These are phyloP conservation scores for Saccharomyces pastorianus DNA, from an alignment of 1,139 yeast genomes.

Conservation along the genomic window DNA sequence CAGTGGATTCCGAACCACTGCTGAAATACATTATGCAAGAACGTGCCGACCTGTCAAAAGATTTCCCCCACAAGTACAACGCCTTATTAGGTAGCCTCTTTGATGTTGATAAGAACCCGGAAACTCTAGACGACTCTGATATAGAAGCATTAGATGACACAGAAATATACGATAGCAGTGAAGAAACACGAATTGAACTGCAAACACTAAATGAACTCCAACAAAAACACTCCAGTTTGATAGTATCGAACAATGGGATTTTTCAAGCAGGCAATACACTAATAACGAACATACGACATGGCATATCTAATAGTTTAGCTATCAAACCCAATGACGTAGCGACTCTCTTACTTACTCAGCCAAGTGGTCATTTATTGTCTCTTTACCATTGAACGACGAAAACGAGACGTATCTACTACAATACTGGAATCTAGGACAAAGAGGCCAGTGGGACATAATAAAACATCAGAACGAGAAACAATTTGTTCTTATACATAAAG, in stretches of 20 bases:
- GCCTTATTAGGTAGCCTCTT: background rate
- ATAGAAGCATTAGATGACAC: slow-evolving; percentile 11
- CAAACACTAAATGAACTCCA: background rate
- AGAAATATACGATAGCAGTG: background rate
- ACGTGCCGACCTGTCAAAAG: background rate
- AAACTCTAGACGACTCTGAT: slow-evolving; percentile 17
- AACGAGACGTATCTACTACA: slow-evolving; percentile 9
- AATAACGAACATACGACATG: slow-evolving; percentile 4
- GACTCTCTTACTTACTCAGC: slow-evolving; percentile 11
- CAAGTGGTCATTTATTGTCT: slow-evolving; percentile 14
- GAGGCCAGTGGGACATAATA: slow-evolving; percentile 17
- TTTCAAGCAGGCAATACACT: slow-evolving; percentile 6
- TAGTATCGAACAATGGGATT: slow-evolving; percentile 11
- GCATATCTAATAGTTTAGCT: slow-evolving; percentile 11
- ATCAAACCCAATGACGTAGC: slow-evolving; percentile 3
- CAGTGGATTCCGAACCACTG: background rate
- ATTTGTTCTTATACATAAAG: slow-evolving; percentile 15
- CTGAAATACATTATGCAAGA: background rate
- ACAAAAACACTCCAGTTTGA: slow-evolving; percentile 2
- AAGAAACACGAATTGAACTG: background rate
- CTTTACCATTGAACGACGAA: slow-evolving; percentile 8
- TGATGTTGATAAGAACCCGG: slow-evolving; percentile 8
- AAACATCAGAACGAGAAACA: slow-evolving; percentile 10
- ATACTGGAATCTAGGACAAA: slow-evolving; percentile 13
- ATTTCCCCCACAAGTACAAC: background rate